phyloP scores from a whole-genome alignment of 495 filamentous ascomycete genomes.

The Neurospora terricola region DNA sequence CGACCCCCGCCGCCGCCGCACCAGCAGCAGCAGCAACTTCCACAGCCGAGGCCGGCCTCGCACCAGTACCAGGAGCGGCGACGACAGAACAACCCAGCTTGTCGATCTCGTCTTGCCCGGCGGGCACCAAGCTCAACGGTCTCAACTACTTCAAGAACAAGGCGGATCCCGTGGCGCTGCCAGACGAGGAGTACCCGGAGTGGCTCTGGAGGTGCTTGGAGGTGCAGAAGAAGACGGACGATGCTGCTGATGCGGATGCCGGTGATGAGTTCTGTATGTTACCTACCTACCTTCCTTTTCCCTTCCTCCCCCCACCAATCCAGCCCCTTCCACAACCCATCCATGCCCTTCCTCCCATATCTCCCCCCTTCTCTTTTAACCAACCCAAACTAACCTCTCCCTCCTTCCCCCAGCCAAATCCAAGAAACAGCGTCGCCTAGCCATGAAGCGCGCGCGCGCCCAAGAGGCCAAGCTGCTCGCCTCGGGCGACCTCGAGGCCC shows the following conservation, averaged over 20 bases:
- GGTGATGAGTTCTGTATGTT: conserved; percentile 69
- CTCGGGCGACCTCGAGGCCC: conserved; percentile 50
- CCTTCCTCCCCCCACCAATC: neutral
- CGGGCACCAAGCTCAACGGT: conserved; percentile 65
- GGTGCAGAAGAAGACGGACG: conserved; percentile 35
- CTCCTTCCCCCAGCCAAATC: conserved; percentile 52
- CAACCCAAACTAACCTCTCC: neutral
- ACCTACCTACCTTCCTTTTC: neutral
- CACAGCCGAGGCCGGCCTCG: conserved; percentile 1
- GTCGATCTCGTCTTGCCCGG: conserved; percentile 38
- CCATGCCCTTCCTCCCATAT: no score
- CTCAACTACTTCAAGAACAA: conserved; percentile 77
- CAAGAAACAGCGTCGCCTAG: conserved; percentile 60
- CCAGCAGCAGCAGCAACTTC: conserved; percentile 4
- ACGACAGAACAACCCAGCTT: conserved; percentile 7
- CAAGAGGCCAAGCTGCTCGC: conserved; percentile 54
- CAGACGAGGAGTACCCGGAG: conserved; percentile 77
- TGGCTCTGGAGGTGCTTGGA: conserved; percentile 83
- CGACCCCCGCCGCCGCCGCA: conserved; percentile 11
- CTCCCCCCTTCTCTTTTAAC: neutral
- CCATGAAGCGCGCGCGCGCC: conserved; percentile 55
- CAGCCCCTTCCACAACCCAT: no score
- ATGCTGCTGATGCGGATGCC: conserved; percentile 29
- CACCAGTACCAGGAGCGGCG: neutral
- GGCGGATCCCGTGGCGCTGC: conserved; percentile 60